Percentiles rank a stretch among this genome's conserved stretches.
Evolutionary conservation across 2,329 filamentous ascomycete species (phyloP).

Genomic region (Xylaria sp.): DNA sequence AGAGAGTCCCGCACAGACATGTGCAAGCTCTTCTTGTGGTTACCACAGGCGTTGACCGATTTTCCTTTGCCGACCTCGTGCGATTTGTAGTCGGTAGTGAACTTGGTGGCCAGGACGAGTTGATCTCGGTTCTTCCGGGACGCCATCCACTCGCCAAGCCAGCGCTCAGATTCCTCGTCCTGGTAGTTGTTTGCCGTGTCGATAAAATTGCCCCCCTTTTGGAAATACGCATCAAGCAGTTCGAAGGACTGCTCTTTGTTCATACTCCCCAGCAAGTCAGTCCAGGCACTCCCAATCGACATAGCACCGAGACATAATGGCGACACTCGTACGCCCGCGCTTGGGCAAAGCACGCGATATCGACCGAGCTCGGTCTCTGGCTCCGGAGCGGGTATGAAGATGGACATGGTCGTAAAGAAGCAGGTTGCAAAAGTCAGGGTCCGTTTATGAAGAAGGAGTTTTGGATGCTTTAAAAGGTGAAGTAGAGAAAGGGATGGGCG

Average conservation of each 20-base stretch:
- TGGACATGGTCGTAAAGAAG: conserved; percentile 17
- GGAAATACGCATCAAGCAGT: conserved; percentile 67
- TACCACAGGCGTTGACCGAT: conserved; percentile 62
- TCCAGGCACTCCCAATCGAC: conserved; percentile 62
- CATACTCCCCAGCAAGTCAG: conserved; percentile 61
- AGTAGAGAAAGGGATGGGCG: neutral
- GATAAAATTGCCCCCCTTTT: conserved; percentile 74
- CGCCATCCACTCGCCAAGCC: conserved; percentile 68
- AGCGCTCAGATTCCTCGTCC: conserved; percentile 65
- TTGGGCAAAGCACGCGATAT: conserved; percentile 62
- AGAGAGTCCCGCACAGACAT: conserved; percentile 64
- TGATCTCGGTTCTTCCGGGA: conserved; percentile 62
- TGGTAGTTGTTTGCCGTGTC: conserved; percentile 72
- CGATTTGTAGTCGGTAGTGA: conserved; percentile 60
- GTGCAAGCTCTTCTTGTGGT: conserved; percentile 68
- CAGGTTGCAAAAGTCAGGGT: neutral
- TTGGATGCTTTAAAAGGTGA: neutral
- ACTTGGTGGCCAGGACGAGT: conserved; percentile 68
- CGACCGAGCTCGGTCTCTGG: conserved; percentile 63
- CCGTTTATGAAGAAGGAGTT: neutral
- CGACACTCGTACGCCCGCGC: conserved; percentile 62
- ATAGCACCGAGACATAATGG: conserved; percentile 65
- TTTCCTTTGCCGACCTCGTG: conserved; percentile 52
- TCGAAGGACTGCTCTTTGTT: conserved; percentile 65
- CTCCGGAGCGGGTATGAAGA: conserved; percentile 47